phyloP scores from a whole-genome alignment of 2,329 filamentous ascomycete species.

The Pleomassaria siparia region DNA sequence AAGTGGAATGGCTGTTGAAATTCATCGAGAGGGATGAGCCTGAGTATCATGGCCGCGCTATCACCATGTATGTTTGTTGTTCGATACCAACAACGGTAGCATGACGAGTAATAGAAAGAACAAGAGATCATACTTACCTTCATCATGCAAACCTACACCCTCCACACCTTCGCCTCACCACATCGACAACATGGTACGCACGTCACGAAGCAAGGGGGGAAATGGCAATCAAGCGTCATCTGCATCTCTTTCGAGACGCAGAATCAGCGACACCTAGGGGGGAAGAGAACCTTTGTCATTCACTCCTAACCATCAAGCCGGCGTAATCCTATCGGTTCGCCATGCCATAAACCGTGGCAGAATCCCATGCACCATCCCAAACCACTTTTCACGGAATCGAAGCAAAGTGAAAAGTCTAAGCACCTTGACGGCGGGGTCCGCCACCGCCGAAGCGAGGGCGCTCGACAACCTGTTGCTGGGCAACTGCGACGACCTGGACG shows the following conservation, averaged over 20 bases:
- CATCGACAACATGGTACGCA: background rate
- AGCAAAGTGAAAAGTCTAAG: slow-evolving; percentile 27
- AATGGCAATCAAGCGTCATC: slow-evolving; percentile 93
- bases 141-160: background rate
- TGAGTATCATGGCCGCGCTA: too few species aligned
- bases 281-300: slow-evolving; percentile 45
- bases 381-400: slow-evolving; percentile 36
- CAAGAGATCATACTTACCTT: background rate
- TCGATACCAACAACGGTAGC: too few species aligned
- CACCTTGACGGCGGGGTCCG: slow-evolving; percentile 52
- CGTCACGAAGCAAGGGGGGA: slow-evolving; percentile 17
- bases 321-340: slow-evolving; percentile 64
- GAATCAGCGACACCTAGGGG: slow-evolving; percentile 89
- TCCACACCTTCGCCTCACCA: background rate
- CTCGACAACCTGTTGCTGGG: slow-evolving; percentile 84
- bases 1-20: too few species aligned
- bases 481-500: slow-evolving; percentile 90
- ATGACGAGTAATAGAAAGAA: too few species aligned
- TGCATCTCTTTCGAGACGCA: slow-evolving; percentile 41
- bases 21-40: too few species aligned
- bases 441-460: slow-evolving; percentile 77
- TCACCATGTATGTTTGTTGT: too few species aligned
- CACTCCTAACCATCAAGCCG: slow-evolving; percentile 68
- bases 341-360: slow-evolving; percentile 90
- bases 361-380: slow-evolving; percentile 75